Conservation (phyloP, 371 early-diverging fungal species). For the Mucor mucedo region DNA sequence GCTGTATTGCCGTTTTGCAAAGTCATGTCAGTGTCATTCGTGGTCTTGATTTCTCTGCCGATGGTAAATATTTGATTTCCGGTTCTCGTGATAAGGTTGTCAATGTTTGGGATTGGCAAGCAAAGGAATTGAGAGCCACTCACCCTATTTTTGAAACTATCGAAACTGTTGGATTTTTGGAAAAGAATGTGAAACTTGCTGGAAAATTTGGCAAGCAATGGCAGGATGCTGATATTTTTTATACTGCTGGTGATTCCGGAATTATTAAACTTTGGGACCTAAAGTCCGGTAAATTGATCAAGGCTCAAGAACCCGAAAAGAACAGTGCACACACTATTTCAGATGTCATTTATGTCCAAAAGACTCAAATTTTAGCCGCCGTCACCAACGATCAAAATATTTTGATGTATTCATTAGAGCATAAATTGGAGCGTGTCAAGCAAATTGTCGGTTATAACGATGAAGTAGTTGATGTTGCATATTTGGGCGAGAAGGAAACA, state of each 20-base stretch:
- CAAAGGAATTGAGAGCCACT: conserved; percentile 74
- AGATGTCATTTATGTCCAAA: conserved; percentile 68
- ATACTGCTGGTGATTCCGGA: conserved; percentile 86
- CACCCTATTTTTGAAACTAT: conserved; percentile 85
- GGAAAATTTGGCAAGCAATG: conserved; percentile 44
- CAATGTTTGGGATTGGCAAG: conserved; percentile 87
- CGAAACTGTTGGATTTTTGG: conserved; percentile 76
- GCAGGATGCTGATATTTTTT: conserved; percentile 64
- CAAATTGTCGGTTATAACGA: conserved; percentile 96
- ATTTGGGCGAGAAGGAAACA: conserved; percentile 72
- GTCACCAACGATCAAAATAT: conserved; percentile 93
- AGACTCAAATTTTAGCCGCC: conserved; percentile 64
- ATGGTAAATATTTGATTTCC: conserved; percentile 79
- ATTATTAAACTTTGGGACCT: conserved; percentile 78
- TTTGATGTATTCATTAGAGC: conserved; percentile 69
- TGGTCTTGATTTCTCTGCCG: conserved; percentile 80
- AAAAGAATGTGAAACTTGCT: conserved; percentile 39
- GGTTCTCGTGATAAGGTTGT: conserved; percentile 96
- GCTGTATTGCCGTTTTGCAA: conserved; percentile 75
- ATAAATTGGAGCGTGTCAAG: conserved; percentile 63
- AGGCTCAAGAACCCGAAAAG: conserved; percentile 61
- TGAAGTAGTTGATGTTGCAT: conserved; percentile 87
- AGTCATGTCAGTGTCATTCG: conserved; percentile 93
- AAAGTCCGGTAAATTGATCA: conserved; percentile 62
- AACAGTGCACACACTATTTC: conserved; percentile 72